phyloP scores from a whole-genome alignment of 768 basidiomycete genomes.

The Russula griseocarnosa region DNA sequence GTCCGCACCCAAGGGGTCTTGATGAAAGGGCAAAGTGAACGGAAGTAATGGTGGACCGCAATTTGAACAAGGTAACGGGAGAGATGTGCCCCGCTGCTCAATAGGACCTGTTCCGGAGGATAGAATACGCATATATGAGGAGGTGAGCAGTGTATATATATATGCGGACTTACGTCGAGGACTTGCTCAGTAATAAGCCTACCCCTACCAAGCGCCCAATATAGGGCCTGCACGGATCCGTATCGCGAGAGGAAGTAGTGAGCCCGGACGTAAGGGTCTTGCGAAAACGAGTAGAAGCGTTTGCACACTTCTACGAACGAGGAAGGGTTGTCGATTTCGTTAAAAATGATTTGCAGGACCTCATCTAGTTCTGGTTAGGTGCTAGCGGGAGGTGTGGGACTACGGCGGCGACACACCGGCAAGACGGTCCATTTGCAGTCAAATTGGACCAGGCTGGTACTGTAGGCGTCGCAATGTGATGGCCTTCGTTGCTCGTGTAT shows the following conservation, averaged over 20 bases:
- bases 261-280: slow-evolving; percentile 71
- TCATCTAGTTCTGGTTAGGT: slow-evolving; percentile 43
- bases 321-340: slow-evolving; percentile 63
- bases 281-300: slow-evolving; percentile 58
- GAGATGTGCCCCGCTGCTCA: slow-evolving; percentile 70
- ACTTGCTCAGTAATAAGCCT: slow-evolving; percentile 33
- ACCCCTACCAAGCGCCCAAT: slow-evolving; percentile 69
- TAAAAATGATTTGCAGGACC: slow-evolving; percentile 68
- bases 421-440: slow-evolving; percentile 28
- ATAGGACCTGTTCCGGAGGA: slow-evolving; percentile 51
- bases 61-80: slow-evolving; percentile 77
- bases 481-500: slow-evolving; percentile 18
- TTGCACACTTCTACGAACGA: slow-evolving; percentile 54
- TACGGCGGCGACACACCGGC: slow-evolving; percentile 27
- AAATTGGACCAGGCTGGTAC: not conserved
- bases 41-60: slow-evolving; percentile 75
- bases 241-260: slow-evolving; percentile 74
- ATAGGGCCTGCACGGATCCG: slow-evolving; percentile 66
- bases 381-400: slow-evolving; percentile 12
- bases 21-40: slow-evolving; percentile 66
- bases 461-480: slow-evolving; percentile 5
- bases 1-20: slow-evolving; percentile 71
- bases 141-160: slow-evolving; percentile 10
- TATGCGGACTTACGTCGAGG: slow-evolving; percentile 23
- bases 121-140: slow-evolving; percentile 12